Evolutionary conservation across 169 alveolate genomes (phyloP).

Genomic region (Plasmodium cynomolgi): DNA sequence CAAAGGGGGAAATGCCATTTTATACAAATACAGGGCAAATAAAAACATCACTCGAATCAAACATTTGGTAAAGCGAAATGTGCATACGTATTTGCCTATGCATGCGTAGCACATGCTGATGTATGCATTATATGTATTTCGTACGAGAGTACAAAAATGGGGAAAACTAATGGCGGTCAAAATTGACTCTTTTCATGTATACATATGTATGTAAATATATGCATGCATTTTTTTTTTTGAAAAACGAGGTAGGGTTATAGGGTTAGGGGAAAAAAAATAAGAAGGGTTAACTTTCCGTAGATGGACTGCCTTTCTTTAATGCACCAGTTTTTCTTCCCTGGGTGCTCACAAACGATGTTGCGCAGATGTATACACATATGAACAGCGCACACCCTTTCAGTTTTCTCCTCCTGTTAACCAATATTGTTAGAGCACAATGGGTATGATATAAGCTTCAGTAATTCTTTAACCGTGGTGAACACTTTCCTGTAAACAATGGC

Average conservation of each 20-base stretch:
- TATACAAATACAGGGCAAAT: not conserved
- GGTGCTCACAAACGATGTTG: not conserved
- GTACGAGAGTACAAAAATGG: not conserved
- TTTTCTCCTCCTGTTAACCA: not conserved
- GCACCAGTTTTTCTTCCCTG: not conserved
- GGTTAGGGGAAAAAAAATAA: not conserved
- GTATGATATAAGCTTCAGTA: slow-evolving; percentile 49
- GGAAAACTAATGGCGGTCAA: not conserved
- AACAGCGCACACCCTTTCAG: not conserved
- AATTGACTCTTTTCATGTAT: not conserved
- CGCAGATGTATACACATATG: not conserved
- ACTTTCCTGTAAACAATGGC: slow-evolving; percentile 33
- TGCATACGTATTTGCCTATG: not conserved
- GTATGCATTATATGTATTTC: slow-evolving; percentile 5
- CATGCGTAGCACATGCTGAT: not conserved
- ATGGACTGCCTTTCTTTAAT: not conserved
- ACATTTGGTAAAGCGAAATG: not conserved
- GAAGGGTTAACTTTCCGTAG: not conserved
- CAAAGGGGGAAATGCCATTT: not conserved
- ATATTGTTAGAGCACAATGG: slow-evolving; percentile 25
- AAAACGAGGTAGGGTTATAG: not conserved
- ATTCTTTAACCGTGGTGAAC: slow-evolving; percentile 52
- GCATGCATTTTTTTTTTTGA: not conserved
- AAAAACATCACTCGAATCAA: not conserved
- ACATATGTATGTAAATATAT: not conserved